Conservation (phyloP, 2,329 filamentous ascomycete species). For the Lasiodiplodia citricola region DNA sequence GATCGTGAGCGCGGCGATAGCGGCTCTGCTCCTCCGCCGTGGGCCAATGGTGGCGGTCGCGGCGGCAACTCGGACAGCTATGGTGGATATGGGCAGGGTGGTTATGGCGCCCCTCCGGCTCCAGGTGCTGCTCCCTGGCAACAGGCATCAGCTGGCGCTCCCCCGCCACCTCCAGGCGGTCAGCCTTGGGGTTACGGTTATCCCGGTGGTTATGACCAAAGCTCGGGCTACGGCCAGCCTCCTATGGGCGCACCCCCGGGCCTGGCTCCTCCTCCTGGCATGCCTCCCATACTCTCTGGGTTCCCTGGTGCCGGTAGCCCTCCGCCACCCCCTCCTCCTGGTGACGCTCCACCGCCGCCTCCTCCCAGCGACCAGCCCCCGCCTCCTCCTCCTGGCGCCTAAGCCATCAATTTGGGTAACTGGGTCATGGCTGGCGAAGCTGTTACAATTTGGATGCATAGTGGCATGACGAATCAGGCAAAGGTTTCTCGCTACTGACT, state of each 20-base stretch:
- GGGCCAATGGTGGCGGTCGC: slow-evolving; percentile 38
- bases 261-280: slow-evolving; percentile 57
- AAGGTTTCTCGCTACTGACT: slow-evolving; percentile 12
- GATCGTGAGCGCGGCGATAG: slow-evolving; percentile 48
- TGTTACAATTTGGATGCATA: not conserved
- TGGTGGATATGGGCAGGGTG: slow-evolving; percentile 34
- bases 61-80: slow-evolving; percentile 36
- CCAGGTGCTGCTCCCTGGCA: slow-evolving; percentile 62
- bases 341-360: slow-evolving; percentile 64
- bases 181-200: slow-evolving; percentile 53
- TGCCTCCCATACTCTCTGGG: slow-evolving; percentile 71
- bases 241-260: slow-evolving; percentile 45
- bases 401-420: not conserved
- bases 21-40: slow-evolving; percentile 55
- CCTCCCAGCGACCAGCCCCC: slow-evolving; percentile 63
- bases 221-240: slow-evolving; percentile 31
- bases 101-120: slow-evolving; percentile 49
- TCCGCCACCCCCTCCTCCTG: slow-evolving; percentile 66
- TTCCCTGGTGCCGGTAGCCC: slow-evolving; percentile 57
- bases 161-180: slow-evolving; percentile 46
- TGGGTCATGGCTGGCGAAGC: not conserved
- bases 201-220: slow-evolving; percentile 45
- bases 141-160: slow-evolving; percentile 56
- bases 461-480: not conserved
- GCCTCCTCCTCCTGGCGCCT: slow-evolving; percentile 56